Base-by-base conservation (phyloP, 768 basidiomycete genomes). In the Baorangia bicolor region DNA sequence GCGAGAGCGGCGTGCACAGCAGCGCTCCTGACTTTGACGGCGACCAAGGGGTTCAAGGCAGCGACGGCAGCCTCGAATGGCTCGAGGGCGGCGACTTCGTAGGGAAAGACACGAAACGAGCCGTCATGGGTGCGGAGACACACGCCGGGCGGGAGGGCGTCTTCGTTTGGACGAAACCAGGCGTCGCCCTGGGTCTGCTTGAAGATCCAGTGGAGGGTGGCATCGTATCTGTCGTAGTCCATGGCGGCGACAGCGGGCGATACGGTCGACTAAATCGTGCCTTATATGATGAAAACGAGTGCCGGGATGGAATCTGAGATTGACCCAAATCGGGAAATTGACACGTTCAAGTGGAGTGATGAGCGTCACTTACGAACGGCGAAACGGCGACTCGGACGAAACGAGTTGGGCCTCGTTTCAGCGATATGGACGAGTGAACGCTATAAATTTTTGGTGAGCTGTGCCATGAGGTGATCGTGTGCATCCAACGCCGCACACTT, bases 21-120 rank as follows among this genome's bases (percentile, higher is more conserved):
- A 2, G 78, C 80, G 60, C 75, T 77, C 33, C 80, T 71, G 44
- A 81, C 73, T 52, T 83, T 82, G 56, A 83, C 79, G 1, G 78
- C 80, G 41, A 84, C 81, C 53, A 81, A 75, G 23, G 83, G 80
- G 64, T 84, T 83, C 50, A 85, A 66, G 3, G 76, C 72, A 14
- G 75, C 71, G 47, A 84, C 73, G 14, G 83, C 82, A 6, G 74
- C 71, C 71, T 82, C 82, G 64, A 84, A 84, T 0, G 79, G 79
- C 61, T 77, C 78, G 57, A 84, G 75, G 5, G 75, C 77, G 55
- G 78, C 70, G 64, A 78, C 73, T 57, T 82, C 77, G 56, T 81
- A 81, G 2, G 83, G 82, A 61, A 81, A 84, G 28, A 82, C 81
- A 51, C 83, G 77, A 58, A 79, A 81, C 25, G 73, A 74, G 57